Percentiles rank a stretch among this genome's conserved stretches.
Evolutionary conservation across 2,329 filamentous ascomycete species (phyloP).

Genomic region (Hymenoscyphus fructigenus): DNA sequence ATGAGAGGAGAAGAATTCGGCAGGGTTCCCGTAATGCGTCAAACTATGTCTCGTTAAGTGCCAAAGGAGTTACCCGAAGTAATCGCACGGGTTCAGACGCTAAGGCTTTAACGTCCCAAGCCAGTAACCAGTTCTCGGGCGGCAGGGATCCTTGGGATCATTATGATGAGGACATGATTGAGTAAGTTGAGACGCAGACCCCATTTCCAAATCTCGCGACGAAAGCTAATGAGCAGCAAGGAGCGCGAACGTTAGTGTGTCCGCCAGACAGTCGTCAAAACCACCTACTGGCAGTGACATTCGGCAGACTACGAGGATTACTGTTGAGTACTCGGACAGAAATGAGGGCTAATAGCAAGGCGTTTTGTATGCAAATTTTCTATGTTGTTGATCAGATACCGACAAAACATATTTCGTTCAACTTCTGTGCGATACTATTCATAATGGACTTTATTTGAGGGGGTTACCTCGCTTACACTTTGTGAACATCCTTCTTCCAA

Average conservation of each 20-base stretch:
- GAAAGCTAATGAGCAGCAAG: not conserved
- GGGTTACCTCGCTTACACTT: not conserved
- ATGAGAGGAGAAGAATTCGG: not conserved
- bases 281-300: not conserved
- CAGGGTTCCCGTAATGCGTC: constrained; percentile 2
- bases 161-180: not conserved
- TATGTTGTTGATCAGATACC: not conserved
- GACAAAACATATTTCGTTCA: not conserved
- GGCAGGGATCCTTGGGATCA: constrained; percentile 7
- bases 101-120: not conserved
- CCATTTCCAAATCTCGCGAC: not conserved
- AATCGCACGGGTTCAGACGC: not conserved
- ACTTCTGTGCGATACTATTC: not conserved
- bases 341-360: not conserved
- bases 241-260: not conserved
- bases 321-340: constrained; percentile 6
- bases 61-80: not conserved
- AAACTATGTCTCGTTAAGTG: not conserved
- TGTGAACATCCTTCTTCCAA: not conserved
- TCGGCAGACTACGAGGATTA: constrained; percentile 6
- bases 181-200: constrained; percentile 1
- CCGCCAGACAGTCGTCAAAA: not conserved
- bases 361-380: not conserved
- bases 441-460: not conserved
- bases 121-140: not conserved